A percentile compares a stretch with the other conserved stretches of the same genome.
These are phyloP conservation scores for Mycena albidolilacea DNA, from an alignment of 768 basidiomycete genomes.

Conservation along the genomic window DNA sequence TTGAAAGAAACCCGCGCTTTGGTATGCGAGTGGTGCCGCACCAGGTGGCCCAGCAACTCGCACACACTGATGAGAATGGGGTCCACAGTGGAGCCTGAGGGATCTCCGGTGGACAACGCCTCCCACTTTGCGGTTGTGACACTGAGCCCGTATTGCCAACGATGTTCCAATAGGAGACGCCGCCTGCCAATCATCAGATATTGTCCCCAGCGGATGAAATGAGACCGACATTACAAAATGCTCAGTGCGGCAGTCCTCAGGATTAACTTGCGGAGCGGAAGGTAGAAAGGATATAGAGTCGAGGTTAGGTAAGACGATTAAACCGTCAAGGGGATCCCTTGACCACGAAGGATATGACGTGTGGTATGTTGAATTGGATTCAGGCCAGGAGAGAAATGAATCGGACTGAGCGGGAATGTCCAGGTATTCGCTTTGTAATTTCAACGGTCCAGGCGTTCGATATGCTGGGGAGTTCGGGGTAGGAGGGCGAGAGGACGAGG, in stretches of 20 bases:
- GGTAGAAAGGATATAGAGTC: slow-evolving; percentile 4
- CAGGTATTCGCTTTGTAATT: background rate
- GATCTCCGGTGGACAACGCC: slow-evolving; percentile 29
- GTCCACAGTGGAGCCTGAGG: slow-evolving; percentile 9
- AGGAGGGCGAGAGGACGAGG: slow-evolving; percentile 22
- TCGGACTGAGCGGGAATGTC: background rate
- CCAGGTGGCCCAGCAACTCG: slow-evolving; percentile 29
- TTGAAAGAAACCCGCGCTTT: slow-evolving; percentile 22
- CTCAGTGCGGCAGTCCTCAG: background rate
- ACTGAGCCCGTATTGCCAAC: slow-evolving; percentile 36
- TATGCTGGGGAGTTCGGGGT: slow-evolving; percentile 6
- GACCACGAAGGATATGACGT: background rate
- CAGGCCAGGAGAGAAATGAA: slow-evolving; percentile 10
- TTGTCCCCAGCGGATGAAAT: background rate
- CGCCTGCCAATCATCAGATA: slow-evolving; percentile 17
- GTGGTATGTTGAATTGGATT: background rate
- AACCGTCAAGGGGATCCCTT: background rate
- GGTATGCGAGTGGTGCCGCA: slow-evolving; percentile 17
- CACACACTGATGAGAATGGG: slow-evolving; percentile 25
- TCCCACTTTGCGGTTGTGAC: slow-evolving; percentile 21
- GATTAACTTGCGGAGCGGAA: background rate
- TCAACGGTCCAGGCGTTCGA: background rate
- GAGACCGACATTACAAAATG: slow-evolving; percentile 8
- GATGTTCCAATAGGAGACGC: slow-evolving; percentile 25
- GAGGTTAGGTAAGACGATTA: slow-evolving; percentile 6